Base-by-base conservation (phyloP, 371 early-diverging fungal species). In the Capniomyces stellatus region DNA sequence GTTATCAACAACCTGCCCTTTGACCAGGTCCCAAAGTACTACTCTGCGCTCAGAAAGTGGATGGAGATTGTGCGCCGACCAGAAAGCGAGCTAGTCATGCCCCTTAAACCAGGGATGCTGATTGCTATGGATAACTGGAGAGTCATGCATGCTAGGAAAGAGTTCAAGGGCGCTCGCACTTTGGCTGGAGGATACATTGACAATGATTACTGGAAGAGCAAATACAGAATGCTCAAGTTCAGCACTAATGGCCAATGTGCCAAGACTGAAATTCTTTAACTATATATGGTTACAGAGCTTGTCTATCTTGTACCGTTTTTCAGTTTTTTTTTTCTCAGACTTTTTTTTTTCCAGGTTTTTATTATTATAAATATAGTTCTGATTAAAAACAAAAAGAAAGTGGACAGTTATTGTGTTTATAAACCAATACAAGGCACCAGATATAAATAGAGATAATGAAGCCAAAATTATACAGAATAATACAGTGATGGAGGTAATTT, bases 121-220 rank as follows among this genome's bases (percentile, higher is more conserved):
- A 75, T 84, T 12, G 76, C 81, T 21, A 77, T 92, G 62, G 85
- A 92, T 57, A 92, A 92, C 58, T 87, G 86, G 83, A 72, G 92
- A 44, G 81, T 83, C 10, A 60, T 92, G 56, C 92, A 92, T 65
- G 92, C 89, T 1, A 72, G 92, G 3, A 72, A 75, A 22, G 71
- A 74, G 4, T 92, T 87, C 61, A 77, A 75, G 0, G 89, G 88
- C 0, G 73, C 82, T 54, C 64, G 92, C 29, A 66, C 79, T n/a
- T 62, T 92, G 62, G 72, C 75, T 52, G 89, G 92, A 19, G 73
- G 76, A 10, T 92, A 92, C 53, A 72, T 82, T 41, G 79, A 81
- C 15, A 35, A 6, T 15, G 35, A 35, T 35, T 35, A 35, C 15
- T 35, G 35, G 35, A 35, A 35, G 35, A 35, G 35, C 15, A 35